These are phyloP conservation scores for Mariannaea elegans DNA, from an alignment of 2,329 filamentous ascomycete species.

Conservation along the genomic window DNA sequence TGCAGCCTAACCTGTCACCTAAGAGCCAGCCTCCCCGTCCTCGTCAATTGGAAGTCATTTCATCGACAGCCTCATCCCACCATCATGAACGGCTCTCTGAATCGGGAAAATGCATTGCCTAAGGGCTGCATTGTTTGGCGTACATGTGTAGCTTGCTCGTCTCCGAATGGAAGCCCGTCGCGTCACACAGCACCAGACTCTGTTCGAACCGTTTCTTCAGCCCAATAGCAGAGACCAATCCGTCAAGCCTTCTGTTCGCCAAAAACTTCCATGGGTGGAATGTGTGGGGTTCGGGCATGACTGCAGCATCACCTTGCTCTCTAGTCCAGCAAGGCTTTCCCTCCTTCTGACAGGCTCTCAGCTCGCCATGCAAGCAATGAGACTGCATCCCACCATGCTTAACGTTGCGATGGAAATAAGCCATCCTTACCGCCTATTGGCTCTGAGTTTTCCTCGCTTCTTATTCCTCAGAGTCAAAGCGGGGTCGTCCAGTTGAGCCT, in stretches of 20 bases:
- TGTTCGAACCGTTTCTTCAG: conserved; percentile 25
- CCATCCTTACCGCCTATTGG: conserved; percentile 17
- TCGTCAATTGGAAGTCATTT: neutral
- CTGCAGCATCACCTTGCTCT: conserved; percentile 34
- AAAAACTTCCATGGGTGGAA: conserved; percentile 28
- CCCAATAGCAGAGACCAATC: conserved; percentile 30
- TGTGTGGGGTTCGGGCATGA: conserved; percentile 42
- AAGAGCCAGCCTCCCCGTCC: neutral
- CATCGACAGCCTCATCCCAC: conserved; percentile 22
- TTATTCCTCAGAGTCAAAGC: conserved; percentile 23
- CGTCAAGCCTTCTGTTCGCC: conserved; percentile 17
- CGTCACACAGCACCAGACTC: conserved; percentile 30
- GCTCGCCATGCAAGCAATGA: conserved; percentile 42
- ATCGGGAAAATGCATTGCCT: conserved; percentile 24
- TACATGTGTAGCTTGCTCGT: conserved; percentile 16
- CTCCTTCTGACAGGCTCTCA: conserved; percentile 38
- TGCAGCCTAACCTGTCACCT: neutral
- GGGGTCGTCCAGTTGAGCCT: conserved; percentile 23
- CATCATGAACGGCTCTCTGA: conserved; percentile 24
- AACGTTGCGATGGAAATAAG: conserved; percentile 29
- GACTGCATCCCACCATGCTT: conserved; percentile 30
- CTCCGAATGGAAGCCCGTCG: conserved; percentile 24
- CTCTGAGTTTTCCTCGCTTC: conserved; percentile 11
- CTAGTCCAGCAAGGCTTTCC: conserved; percentile 37
- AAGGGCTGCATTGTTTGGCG: neutral